Base-by-base conservation (phyloP, 2,329 filamentous ascomycete genomes). In the Trichoderma gracile region DNA sequence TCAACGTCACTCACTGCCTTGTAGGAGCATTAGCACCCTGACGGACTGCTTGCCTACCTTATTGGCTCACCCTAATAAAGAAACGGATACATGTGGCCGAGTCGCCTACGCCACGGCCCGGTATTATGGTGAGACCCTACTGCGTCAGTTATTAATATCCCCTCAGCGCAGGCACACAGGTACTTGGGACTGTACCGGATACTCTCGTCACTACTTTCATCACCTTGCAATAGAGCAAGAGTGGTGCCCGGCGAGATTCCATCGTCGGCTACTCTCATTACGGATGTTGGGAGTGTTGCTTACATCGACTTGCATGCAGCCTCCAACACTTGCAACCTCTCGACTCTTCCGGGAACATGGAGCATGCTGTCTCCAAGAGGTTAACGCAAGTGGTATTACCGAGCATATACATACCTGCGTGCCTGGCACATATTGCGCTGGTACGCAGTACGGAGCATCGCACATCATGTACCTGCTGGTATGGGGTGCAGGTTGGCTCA, bases 401-500 rank as follows among this genome's bases (percentile, higher is more conserved):
- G 46, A 61, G 30, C 47, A 25, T 61, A 61, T 47, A 52, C 25
- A 52, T 38, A 52, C 57, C 47, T 43, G 47, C 57, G 57, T 43
- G 47, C 58, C 47, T 52, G 15, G 12, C n/a, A n/a, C 47, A 9
- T 23, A 55, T 43, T 38, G 38, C 42, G 9, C 25, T 47, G 38
- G 45, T 59, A 49, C 19, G 14, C 21, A 45, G 27, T 14, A 17
- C 49, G 3, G 12, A 14, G 33, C 33, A 38, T 38, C 33, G 33
- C 33, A 14, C 33, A 38, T 38, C 10, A 38, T 38, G 33, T 38
- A 38, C 33, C 12, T 33, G n/a, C 49, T 53, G 21, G 49, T 62
- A 62, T 62, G 59, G 59, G 59, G 59, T 62, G 53, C 49, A 25
- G 25, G 49, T 38, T 62, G 47, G 59, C 59, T 62, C 59, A 62